phyloP scores from a whole-genome alignment of 176 grass and related monocot species.

The Cenchrus fungigraminus region DNA sequence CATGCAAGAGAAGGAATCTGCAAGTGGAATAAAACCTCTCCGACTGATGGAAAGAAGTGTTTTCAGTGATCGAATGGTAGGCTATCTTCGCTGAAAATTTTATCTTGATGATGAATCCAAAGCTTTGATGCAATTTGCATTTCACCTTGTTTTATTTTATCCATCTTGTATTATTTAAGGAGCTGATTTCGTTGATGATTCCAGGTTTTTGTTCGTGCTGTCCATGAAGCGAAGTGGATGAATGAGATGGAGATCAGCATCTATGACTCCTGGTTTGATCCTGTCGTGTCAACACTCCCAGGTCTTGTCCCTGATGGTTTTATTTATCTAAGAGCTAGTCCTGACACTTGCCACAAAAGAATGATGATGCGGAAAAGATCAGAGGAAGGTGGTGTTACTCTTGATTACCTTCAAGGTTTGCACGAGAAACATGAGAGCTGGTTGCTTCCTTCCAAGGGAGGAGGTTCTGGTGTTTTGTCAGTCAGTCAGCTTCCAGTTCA shows the following conservation, averaged over 20 bases:
- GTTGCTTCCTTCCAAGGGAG: slow-evolving; percentile 71
- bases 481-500: slow-evolving; percentile 69
- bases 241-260: slow-evolving; percentile 99
- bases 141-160: slow-evolving; percentile 4
- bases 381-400: slow-evolving; percentile 85
- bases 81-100: slow-evolving; percentile 16
- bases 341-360: slow-evolving; percentile 90
- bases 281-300: slow-evolving; percentile 85
- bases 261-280: slow-evolving; percentile 99
- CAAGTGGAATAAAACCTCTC: slow-evolving; percentile 88
- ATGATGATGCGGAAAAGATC: slow-evolving; percentile 85
- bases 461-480: slow-evolving; percentile 63
- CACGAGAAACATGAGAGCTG: slow-evolving; percentile 99
- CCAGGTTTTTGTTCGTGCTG: slow-evolving; percentile 95
- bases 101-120: neutral
- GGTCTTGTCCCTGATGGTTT: slow-evolving; percentile 97
- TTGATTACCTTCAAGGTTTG: slow-evolving; percentile 87
- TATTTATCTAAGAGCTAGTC: slow-evolving; percentile 94
- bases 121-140: slow-evolving; percentile 16
- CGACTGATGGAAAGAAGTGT: slow-evolving; percentile 99
- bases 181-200: neutral
- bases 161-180: neutral
- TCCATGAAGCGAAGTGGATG: slow-evolving; percentile 99
- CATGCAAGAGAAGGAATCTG: slow-evolving; percentile 98
- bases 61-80: slow-evolving; percentile 97